A percentile compares a stretch with the other conserved stretches of the same genome.
These are phyloP conservation scores for Rhizophora mangle DNA, from an alignment of 345 rosid genomes.

Conservation along the genomic window DNA sequence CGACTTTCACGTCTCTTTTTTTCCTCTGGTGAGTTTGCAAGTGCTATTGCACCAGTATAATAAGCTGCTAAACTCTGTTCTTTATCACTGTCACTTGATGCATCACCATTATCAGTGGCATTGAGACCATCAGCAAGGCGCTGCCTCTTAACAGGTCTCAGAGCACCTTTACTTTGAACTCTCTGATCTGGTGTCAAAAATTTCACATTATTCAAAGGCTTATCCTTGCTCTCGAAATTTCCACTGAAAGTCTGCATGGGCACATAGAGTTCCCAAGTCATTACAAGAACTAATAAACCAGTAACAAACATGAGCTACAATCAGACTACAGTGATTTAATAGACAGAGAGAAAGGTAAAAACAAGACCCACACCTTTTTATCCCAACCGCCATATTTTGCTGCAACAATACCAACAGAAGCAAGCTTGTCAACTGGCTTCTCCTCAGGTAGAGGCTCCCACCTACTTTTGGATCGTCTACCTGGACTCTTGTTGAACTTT, in stretches of 20 bases:
- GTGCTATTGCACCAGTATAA: constrained; percentile 67
- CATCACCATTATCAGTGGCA: constrained; percentile 60
- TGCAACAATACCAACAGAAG: constrained; percentile 35
- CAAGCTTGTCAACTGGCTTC: constrained; percentile 48
- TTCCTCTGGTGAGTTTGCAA: constrained; percentile 81
- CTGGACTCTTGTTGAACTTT: constrained; percentile 58
- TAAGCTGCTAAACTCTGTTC: constrained; percentile 69
- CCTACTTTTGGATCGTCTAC: constrained; percentile 79
- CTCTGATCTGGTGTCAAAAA: constrained; percentile 46
- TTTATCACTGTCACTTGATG: constrained; percentile 94
- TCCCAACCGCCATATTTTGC: constrained; percentile 60
- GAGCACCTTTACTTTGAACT: constrained; percentile 45
- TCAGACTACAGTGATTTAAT: background rate
- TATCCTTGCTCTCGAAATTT: constrained; percentile 47
- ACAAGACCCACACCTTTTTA: constrained; percentile 46
- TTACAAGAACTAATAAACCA: background rate
- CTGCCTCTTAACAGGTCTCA: constrained; percentile 77
- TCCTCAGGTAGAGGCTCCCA: constrained; percentile 94
- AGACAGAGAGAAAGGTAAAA: background rate
- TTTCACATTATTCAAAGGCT: constrained; percentile 38
- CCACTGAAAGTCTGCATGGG: constrained; percentile 44
- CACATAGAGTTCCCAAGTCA: constrained; percentile 9
- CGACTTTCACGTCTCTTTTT: constrained; percentile 89
- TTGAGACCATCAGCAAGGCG: constrained; percentile 44
- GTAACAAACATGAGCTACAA: background rate